Conservation (phyloP, 257 asterid species). For the Rhazya stricta region DNA sequence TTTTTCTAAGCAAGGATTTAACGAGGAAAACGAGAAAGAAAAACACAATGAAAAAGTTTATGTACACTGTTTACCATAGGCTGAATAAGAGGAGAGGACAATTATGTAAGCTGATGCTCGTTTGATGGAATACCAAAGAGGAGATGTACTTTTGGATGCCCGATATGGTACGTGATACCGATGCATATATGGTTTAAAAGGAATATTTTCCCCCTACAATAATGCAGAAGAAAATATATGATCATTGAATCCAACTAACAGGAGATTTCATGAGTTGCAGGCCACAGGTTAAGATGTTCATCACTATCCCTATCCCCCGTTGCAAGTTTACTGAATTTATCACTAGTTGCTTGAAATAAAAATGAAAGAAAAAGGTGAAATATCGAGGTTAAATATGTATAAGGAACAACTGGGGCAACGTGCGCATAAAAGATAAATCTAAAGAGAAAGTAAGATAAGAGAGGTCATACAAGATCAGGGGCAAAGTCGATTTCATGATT, state of each 20-base stretch:
- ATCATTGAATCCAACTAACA: too few relatives aligned
- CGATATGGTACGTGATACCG: slow-evolving; percentile 39
- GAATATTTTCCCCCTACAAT: slow-evolving; percentile 30
- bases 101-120: slow-evolving; percentile 41
- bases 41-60: background rate
- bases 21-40: background rate
- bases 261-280: too few relatives aligned
- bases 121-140: slow-evolving; percentile 55
- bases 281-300: too few relatives aligned
- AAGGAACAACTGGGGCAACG: too few relatives aligned
- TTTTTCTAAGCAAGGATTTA: background rate
- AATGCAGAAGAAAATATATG: background rate
- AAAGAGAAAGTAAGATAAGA: too few relatives aligned
- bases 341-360: too few relatives aligned
- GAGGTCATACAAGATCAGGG: slow-evolving; percentile 38
- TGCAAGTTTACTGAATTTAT: too few relatives aligned
- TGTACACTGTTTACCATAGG: slow-evolving; percentile 31
- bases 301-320: too few relatives aligned
- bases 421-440: too few relatives aligned
- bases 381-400: too few relatives aligned
- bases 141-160: slow-evolving; percentile 41
- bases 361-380: too few relatives aligned
- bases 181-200: slow-evolving; percentile 40
- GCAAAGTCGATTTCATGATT: slow-evolving; percentile 49
- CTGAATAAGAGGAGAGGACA: slow-evolving; percentile 47